Percentiles rank a stretch among this genome's conserved stretches.
phyloP scores from a whole-genome alignment of 805 yeast species.

The Naumovozyma castellii region DNA sequence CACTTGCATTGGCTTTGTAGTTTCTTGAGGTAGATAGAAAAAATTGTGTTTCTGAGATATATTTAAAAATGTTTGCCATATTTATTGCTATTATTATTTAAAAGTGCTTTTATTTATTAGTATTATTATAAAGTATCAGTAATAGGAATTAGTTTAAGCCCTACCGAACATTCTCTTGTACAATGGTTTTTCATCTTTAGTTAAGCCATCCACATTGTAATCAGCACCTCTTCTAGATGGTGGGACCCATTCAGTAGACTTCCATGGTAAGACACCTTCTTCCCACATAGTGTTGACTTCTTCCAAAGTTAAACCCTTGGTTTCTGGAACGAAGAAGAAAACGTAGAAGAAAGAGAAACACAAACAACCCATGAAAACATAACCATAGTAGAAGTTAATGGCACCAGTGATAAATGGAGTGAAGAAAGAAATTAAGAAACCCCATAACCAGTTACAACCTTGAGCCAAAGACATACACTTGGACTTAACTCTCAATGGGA shows the following conservation, averaged over 20 bases:
- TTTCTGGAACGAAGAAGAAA: slow-evolving; percentile 60
- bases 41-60: too few relatives aligned
- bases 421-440: slow-evolving; percentile 57
- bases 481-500: slow-evolving; percentile 63
- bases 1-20: too few relatives aligned
- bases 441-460: slow-evolving; percentile 60
- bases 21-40: too few relatives aligned
- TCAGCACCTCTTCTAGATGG: slow-evolving; percentile 27
- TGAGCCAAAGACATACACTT: slow-evolving; percentile 50
- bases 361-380: slow-evolving; percentile 47
- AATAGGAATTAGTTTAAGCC: too few relatives aligned
- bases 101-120: neutral
- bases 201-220: slow-evolving; percentile 14
- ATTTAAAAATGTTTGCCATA: too few relatives aligned
- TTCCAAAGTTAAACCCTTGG: slow-evolving; percentile 70
- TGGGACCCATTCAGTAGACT: slow-evolving; percentile 42
- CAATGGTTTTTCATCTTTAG: slow-evolving; percentile 15
- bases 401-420: slow-evolving; percentile 59
- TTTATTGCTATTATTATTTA: too few relatives aligned
- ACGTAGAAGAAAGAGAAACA: slow-evolving; percentile 51
- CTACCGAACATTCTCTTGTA: slow-evolving; percentile 14
- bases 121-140: too few relatives aligned
- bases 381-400: slow-evolving; percentile 62
- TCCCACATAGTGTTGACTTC: slow-evolving; percentile 58
- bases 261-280: slow-evolving; percentile 33